Conservation (phyloP, 306 rosid genomes). For the Cucurbita maxima region DNA sequence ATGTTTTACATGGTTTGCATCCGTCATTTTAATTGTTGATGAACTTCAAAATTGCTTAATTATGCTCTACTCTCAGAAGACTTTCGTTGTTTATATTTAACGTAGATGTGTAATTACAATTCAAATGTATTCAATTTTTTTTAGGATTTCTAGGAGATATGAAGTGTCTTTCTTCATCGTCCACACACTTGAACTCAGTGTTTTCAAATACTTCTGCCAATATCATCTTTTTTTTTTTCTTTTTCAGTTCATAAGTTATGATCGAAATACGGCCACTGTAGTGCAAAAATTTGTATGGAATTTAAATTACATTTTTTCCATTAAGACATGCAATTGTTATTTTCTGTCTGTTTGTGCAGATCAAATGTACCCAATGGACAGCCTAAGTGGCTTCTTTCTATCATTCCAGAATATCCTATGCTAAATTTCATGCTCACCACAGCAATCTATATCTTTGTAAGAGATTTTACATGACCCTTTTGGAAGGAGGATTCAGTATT, state of each 20-base stretch:
- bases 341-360: slow-evolving; percentile 24
- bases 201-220: background rate
- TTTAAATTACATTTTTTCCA: background rate
- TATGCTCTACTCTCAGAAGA: background rate
- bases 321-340: background rate
- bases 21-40: background rate
- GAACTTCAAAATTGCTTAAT: background rate
- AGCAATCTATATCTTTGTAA: slow-evolving; percentile 66
- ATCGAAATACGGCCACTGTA: background rate
- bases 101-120: background rate
- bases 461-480: slow-evolving; percentile 9
- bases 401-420: slow-evolving; percentile 80
- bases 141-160: background rate
- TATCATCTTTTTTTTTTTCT: background rate
- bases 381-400: slow-evolving; percentile 90
- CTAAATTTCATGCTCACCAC: slow-evolving; percentile 94
- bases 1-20: background rate
- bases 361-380: slow-evolving; percentile 88
- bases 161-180: background rate
- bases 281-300: background rate
- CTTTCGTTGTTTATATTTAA: background rate
- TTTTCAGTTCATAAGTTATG: background rate
- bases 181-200: background rate
- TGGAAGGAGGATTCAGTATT: background rate
- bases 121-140: background rate